Evolutionary conservation across 108 stramenopile species (phyloP).

Genomic region (Mayamaea pseudoterrestris): DNA sequence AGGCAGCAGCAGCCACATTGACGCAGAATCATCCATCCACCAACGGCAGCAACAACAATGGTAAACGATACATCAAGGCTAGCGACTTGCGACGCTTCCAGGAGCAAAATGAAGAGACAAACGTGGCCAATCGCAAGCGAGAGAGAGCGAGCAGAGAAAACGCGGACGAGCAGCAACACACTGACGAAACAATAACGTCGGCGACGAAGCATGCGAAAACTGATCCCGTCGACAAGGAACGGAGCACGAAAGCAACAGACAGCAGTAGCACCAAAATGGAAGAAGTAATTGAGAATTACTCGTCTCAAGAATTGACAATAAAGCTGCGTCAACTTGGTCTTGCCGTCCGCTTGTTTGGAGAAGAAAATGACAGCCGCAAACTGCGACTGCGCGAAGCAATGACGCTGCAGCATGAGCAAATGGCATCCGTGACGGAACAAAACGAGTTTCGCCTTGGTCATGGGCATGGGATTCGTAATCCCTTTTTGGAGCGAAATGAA

Average conservation of each 20-base stretch:
- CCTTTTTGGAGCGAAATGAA: constrained; percentile 43
- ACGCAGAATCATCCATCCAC: background rate
- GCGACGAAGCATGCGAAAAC: background rate
- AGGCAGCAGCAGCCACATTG: constrained; percentile 3
- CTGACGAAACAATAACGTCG: background rate
- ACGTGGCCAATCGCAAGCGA: constrained; percentile 9
- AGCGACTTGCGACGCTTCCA: constrained; percentile 36
- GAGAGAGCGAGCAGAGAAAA: background rate
- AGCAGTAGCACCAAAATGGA: constrained; percentile 2
- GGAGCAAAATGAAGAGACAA: constrained; percentile 39
- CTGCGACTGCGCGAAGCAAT: constrained; percentile 37
- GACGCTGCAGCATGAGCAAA: constrained; percentile 29
- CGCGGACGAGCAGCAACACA: background rate
- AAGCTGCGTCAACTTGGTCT: constrained; percentile 49
- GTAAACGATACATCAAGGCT: constrained; percentile 32
- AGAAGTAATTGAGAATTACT: background rate
- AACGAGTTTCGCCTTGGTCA: constrained; percentile 67
- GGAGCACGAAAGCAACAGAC: background rate
- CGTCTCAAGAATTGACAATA: constrained; percentile 17
- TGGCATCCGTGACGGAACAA: constrained; percentile 34
- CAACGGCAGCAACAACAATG: constrained; percentile 5
- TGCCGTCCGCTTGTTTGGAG: constrained; percentile 68
- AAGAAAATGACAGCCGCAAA: constrained; percentile 22
- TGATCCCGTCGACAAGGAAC: background rate
- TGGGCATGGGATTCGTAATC: constrained; percentile 68